These are phyloP conservation scores for Nitzschia palea DNA, from an alignment of 108 stramenopile genomes.

Conservation along the genomic window DNA sequence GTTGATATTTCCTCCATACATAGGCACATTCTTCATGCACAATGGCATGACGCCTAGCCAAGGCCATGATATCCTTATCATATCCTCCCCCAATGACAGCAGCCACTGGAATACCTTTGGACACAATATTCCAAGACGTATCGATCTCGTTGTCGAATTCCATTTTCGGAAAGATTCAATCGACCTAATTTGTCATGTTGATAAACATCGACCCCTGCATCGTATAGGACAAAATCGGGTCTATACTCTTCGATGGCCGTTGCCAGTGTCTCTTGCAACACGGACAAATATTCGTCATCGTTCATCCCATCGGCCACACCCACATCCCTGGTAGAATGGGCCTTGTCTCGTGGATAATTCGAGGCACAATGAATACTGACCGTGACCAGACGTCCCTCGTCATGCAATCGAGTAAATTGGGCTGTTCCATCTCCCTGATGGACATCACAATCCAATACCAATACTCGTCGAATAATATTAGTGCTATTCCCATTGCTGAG, in stretches of 20 bases:
- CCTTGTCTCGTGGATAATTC: slow-evolving; percentile 75
- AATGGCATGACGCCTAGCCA: slow-evolving; percentile 71
- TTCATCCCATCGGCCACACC: slow-evolving; percentile 49
- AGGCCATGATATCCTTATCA: slow-evolving; percentile 50
- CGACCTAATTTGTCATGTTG: slow-evolving; percentile 67
- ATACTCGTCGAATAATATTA: slow-evolving; percentile 45
- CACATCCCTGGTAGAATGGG: slow-evolving; percentile 61
- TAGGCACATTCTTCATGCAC: slow-evolving; percentile 68
- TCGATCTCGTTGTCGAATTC: slow-evolving; percentile 61
- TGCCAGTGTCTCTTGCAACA: slow-evolving; percentile 41
- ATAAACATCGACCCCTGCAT: slow-evolving; percentile 83
- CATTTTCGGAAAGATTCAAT: slow-evolving; percentile 55
- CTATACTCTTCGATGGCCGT: slow-evolving; percentile 44
- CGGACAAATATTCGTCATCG: slow-evolving; percentile 61
- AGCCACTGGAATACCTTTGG: slow-evolving; percentile 59
- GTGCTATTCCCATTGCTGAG: background rate
- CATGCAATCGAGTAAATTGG: slow-evolving; percentile 24
- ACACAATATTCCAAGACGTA: slow-evolving; percentile 62
- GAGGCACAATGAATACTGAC: slow-evolving; percentile 68
- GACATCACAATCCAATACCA: slow-evolving; percentile 86
- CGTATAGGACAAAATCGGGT: slow-evolving; percentile 80
- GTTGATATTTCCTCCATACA: slow-evolving; percentile 65
- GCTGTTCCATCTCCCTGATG: slow-evolving; percentile 82
- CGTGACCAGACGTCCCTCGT: slow-evolving; percentile 48
- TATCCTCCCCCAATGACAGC: slow-evolving; percentile 83